These are phyloP conservation scores for Tricholoma terreum DNA, from an alignment of 768 basidiomycete genomes.

Conservation along the genomic window DNA sequence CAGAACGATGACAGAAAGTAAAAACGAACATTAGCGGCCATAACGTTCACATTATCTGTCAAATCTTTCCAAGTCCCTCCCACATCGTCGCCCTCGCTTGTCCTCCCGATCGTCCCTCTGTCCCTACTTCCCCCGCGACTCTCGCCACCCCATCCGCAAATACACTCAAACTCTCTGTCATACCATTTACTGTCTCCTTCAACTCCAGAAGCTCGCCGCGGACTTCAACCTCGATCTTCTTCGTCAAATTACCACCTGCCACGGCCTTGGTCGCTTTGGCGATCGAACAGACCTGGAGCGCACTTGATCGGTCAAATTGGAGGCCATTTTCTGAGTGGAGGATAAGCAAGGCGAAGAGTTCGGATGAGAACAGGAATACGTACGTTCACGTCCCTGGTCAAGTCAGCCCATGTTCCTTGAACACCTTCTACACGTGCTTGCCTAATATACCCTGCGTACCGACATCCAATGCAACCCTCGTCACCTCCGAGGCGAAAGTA, in stretches of 20 bases:
- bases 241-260: constrained; percentile 77
- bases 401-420: constrained; percentile 54
- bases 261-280: constrained; percentile 87
- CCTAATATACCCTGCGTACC: too few relatives aligned
- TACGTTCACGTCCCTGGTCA: constrained; percentile 88
- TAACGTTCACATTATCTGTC: too few relatives aligned
- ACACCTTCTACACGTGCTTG: too few relatives aligned
- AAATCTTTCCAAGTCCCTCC: too few relatives aligned
- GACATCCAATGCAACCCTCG: constrained; percentile 53
- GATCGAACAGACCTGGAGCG: constrained; percentile 91
- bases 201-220: constrained; percentile 92
- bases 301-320: constrained; percentile 81
- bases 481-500: constrained; percentile 80
- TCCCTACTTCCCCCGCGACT: too few relatives aligned
- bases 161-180: too few relatives aligned
- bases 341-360: constrained; percentile 16
- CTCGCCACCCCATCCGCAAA: too few relatives aligned
- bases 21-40: too few relatives aligned
- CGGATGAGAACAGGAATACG: constrained; percentile 18
- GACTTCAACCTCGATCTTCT: constrained; percentile 85
- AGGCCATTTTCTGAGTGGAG: constrained; percentile 73
- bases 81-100: too few relatives aligned
- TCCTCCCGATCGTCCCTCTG: too few relatives aligned
- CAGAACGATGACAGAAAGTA: too few relatives aligned
- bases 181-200: constrained; percentile 85